These are phyloP conservation scores for Pestalotiopsis sp. DNA, from an alignment of 2,329 filamentous ascomycete genomes.

Conservation along the genomic window DNA sequence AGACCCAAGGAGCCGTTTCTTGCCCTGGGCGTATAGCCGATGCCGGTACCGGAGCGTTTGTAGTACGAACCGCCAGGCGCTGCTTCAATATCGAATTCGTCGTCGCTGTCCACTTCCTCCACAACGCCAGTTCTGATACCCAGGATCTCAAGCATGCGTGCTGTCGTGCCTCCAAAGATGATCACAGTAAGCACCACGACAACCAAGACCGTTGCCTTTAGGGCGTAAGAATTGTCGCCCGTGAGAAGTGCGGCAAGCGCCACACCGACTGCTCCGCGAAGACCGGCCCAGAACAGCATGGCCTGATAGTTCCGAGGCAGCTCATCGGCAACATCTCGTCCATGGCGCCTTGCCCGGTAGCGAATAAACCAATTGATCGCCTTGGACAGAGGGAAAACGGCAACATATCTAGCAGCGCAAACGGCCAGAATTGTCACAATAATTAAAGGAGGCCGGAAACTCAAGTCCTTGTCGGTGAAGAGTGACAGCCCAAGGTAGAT, in stretches of 20 bases:
- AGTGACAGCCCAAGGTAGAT: constrained; percentile 95
- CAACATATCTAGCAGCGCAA: constrained; percentile 87
- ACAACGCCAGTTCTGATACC: constrained; percentile 96
- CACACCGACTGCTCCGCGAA: constrained; percentile 94
- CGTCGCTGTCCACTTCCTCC: constrained; percentile 95
- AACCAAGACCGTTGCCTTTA: constrained; percentile 94
- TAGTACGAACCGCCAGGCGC: constrained; percentile 74
- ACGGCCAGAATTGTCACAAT: constrained; percentile 91
- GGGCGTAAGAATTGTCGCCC: constrained; percentile 77
- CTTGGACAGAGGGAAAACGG: constrained; percentile 89
- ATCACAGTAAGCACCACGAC: constrained; percentile 98
- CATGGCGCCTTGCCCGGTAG: constrained; percentile 78
- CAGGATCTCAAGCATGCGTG: constrained; percentile 95
- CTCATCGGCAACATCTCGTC: constrained; percentile 79
- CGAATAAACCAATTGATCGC: constrained; percentile 92
- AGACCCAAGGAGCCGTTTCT: constrained; percentile 64
- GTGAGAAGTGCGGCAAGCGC: constrained; percentile 87
- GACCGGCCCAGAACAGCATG: constrained; percentile 99
- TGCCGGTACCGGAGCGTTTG: constrained; percentile 75
- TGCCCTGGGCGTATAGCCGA: constrained; percentile 75
- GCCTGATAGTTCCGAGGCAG: constrained; percentile 93
- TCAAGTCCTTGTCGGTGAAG: constrained; percentile 85
- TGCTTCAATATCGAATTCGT: constrained; percentile 95
- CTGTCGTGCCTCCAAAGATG: constrained; percentile 96
- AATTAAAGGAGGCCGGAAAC: constrained; percentile 94